These are phyloP conservation scores for Mucor saturninus DNA, from an alignment of 371 early-diverging fungal genomes.

Conservation along the genomic window DNA sequence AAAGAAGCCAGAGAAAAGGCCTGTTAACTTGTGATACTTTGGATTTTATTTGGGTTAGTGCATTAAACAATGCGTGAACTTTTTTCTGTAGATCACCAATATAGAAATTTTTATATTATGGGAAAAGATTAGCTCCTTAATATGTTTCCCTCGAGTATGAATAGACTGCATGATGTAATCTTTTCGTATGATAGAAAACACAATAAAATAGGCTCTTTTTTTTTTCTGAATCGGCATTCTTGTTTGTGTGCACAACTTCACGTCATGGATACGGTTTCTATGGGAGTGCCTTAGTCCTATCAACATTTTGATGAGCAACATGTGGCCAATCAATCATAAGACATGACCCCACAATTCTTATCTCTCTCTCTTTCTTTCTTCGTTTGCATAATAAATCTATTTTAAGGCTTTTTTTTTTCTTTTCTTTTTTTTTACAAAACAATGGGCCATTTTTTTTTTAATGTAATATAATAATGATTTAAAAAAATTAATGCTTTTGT, in stretches of 20 bases:
- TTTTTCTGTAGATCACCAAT: no score
- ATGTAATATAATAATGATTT: background rate
- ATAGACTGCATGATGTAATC: background rate
- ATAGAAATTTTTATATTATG: no score
- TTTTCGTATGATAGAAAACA: background rate
- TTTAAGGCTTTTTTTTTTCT: background rate
- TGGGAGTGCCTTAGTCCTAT: no score
- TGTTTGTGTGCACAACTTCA: background rate
- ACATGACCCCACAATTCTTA: background rate
- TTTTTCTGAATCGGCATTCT: background rate
- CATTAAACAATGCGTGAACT: no score
- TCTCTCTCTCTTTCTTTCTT: background rate
- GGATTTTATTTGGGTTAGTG: no score
- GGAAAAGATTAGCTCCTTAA: no score
- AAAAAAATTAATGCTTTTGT: slow-evolving; percentile 9
- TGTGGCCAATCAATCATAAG: background rate
- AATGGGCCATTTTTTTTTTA: background rate
- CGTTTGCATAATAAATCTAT: no score
- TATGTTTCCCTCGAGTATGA: no score
- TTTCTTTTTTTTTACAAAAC: background rate
- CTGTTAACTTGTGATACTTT: no score
- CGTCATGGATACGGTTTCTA: background rate
- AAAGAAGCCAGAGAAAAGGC: no score
- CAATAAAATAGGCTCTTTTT: background rate
- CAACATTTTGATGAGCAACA: background rate